Base-by-base conservation (phyloP, 345 rosid genomes). In the Sonneratia alba region DNA sequence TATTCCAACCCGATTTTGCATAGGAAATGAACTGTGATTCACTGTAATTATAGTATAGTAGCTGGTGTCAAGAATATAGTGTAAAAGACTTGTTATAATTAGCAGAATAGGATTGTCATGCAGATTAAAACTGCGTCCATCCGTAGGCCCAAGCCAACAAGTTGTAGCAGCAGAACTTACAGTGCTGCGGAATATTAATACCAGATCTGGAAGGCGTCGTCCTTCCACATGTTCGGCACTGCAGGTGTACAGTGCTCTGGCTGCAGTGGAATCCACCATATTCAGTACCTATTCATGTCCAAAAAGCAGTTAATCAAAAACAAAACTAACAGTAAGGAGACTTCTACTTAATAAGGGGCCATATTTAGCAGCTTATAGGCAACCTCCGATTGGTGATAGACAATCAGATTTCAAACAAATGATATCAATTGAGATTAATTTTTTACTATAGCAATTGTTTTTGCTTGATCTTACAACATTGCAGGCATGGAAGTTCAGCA, bases 211-310 rank as follows among this genome's bases (percentile, higher is more conserved):
- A 84, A 75, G 97, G 97, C 93, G 91, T 84, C 95, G 88, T 83
- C 80, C 95, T 95, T 45, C 89, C 85, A 79, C 97, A 94, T 69
- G 80, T 76, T 68, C 88, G 96, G 76, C 98, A 94, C 78, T 86
- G 95, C 76, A 88, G 71, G 79, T 94, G 96, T 36, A 86, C 81
- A 53, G 87, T 87, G 71, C 79, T 80, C 67, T 16, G 83, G 76
- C 84, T 81, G 84, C 98, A 94, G 51, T 36, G 82, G 76, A 91
- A 91, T 43, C 91, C 91, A 78, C 81, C 78, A 74, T 79, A 66
- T 72, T 63, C 83, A 43, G 84, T 77, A 72, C 83, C 95, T 94
- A 82, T 77, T 14, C 47, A 36, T 76, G n/a, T 65, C 37, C 38
- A 68, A 59, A 32, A 75, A 78, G 68, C 21, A 77, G 49, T 74